Evolutionary conservation across 805 yeast genomes (phyloP).

Genomic region (Schizosaccharomyces osmophilus): DNA sequence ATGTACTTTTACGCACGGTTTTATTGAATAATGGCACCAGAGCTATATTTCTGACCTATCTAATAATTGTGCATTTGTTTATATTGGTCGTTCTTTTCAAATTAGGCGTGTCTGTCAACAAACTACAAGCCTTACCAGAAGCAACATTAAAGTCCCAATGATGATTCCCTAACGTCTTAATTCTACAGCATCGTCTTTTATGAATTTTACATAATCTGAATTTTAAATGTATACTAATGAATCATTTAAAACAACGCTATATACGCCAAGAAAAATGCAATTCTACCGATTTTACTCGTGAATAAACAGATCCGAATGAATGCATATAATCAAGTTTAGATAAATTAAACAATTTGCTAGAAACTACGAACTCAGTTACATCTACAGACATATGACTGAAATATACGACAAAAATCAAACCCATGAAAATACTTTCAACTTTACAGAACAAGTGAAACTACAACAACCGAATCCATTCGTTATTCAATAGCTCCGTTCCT

Average conservation of each 20-base stretch:
- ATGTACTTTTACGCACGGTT: slow-evolving; percentile 47
- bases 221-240: no score
- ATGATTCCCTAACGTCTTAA: no score
- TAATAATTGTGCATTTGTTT: slow-evolving; percentile 47
- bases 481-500: not conserved
- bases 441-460: not conserved
- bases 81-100: slow-evolving; percentile 9
- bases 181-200: no score
- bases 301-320: no score
- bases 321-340: no score
- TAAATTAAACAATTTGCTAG: no score
- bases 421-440: not conserved
- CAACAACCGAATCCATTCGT: not conserved
- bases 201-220: no score
- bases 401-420: not conserved
- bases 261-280: no score
- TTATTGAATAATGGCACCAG: slow-evolving; percentile 51
- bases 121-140: not conserved
- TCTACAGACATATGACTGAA: not conserved
- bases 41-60: slow-evolving; percentile 46
- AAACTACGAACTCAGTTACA: no score
- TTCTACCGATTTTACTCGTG: no score
- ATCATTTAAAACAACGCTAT: no score
- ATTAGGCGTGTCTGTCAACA: not conserved
- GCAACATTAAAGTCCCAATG: no score